Evolutionary conservation across 2,329 filamentous ascomycete species (phyloP), one percentile per base, ranked within the genome.

Genomic region (Microdochium nivale): DNA sequence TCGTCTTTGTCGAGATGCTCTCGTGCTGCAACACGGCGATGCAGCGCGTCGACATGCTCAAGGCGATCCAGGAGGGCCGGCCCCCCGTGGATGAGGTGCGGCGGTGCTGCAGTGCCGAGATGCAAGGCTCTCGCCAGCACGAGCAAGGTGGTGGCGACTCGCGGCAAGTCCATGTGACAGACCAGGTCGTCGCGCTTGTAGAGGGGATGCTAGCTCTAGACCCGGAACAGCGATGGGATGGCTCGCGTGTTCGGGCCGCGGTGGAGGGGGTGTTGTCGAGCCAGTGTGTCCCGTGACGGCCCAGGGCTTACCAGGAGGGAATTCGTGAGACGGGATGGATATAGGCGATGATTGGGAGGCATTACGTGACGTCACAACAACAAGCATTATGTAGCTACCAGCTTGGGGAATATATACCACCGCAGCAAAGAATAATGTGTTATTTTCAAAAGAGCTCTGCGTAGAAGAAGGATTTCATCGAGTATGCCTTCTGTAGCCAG

Each of bases 1-100:
- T 85, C 10, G 77, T 84, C 8, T 67, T 81, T 0, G 78, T 84
- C 43, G 83, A 86, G 63, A 71, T 85, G 55, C 57, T 85, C 5
- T 81, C 76, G 55, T 69, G 65, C 8, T 78, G 84, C 50, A 65
- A 65, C 49, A 79, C 76, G 0, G 72, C 70, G 30, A 77, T 78
- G 71, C 74, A 78, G 56, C 70, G 75, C 19, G 62, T 57, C 10
- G 56, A 60, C 19, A 60, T 63, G 52, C 58, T 65, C 9, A 57
- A 58, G 33, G 55, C 52, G 2, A 33, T 64, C 19, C 62, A 66
- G 52, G 48, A 24, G 10, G 62, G 62, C 1, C 44, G 50, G 14
- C 14, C 62, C 10, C 61, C 62, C 4, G 32, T 23, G 9, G 50
- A 47, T 9, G 46, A 44, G 8, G 19, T 44, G 10, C 40, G 40